phyloP scores from a whole-genome alignment of 306 rosid genomes.

The Cyamopsis tetragonoloba region DNA sequence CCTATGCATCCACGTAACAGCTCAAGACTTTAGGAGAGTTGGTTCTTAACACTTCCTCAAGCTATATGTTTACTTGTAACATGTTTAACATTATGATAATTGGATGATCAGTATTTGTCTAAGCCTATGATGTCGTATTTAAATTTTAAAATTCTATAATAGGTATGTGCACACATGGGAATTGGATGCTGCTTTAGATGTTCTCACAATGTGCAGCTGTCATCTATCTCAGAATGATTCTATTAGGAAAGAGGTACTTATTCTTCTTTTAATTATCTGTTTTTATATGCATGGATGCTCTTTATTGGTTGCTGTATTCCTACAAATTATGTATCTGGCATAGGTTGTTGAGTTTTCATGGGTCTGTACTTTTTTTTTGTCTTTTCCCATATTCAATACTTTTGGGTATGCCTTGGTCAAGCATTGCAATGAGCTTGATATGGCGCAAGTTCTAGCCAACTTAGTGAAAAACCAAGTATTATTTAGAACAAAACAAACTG shows the following conservation, averaged over 20 bases:
- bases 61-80: constrained; percentile 5
- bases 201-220: constrained; percentile 96
- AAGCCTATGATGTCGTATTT: constrained; percentile 1
- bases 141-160: constrained; percentile 26
- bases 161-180: constrained; percentile 92
- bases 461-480: neutral
- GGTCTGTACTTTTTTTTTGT: neutral
- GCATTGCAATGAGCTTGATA: constrained; percentile 1
- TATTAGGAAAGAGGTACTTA: constrained; percentile 64
- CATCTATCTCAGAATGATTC: constrained; percentile 70
- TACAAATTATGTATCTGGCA: neutral
- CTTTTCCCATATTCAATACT: neutral
- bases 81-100: constrained; percentile 1
- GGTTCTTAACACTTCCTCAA: neutral
- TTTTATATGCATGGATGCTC: constrained; percentile 2
- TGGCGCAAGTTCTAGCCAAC: neutral
- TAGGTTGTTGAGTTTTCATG: neutral
- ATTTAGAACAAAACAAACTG: neutral
- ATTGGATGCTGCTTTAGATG: constrained; percentile 91
- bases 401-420: constrained; percentile 2
- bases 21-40: constrained; percentile 1
- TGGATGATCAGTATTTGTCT: constrained; percentile 5
- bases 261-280: constrained; percentile 13
- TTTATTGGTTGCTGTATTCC: neutral
- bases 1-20: neutral